Conservation (phyloP, 768 basidiomycete genomes). For the Asterophora parasitica region DNA sequence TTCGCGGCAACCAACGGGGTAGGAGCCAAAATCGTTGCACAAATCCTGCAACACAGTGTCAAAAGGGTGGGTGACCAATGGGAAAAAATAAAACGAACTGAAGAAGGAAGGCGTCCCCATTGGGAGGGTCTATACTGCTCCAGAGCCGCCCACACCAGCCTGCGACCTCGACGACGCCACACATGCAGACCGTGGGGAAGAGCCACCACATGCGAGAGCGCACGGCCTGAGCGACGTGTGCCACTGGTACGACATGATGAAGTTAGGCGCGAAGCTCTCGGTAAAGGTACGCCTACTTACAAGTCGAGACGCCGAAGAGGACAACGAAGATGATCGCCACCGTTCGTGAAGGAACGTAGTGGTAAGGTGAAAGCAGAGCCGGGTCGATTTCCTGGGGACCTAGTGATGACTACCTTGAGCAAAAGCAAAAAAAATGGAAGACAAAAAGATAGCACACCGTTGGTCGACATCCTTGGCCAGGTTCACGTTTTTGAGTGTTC, state of each 20-base stretch:
- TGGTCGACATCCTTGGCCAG: too few species aligned
- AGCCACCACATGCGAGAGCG: slow-evolving; percentile 47
- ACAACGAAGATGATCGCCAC: slow-evolving; percentile 28
- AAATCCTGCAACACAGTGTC: slow-evolving; percentile 25
- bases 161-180: slow-evolving; percentile 45
- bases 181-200: slow-evolving; percentile 39
- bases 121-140: slow-evolving; percentile 28
- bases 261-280: too few species aligned
- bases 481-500: too few species aligned
- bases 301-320: slow-evolving; percentile 31
- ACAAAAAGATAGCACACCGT: too few species aligned
- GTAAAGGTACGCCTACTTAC: slow-evolving; percentile 14
- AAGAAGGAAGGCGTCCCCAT: too few species aligned
- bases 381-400: too few species aligned
- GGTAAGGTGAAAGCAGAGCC: too few species aligned
- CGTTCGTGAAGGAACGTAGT: too few species aligned
- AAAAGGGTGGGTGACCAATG: too few species aligned
- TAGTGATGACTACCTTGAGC: too few species aligned
- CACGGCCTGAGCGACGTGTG: slow-evolving; percentile 39
- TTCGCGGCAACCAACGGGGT: slow-evolving; percentile 53
- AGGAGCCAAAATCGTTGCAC: slow-evolving; percentile 44
- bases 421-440: too few species aligned
- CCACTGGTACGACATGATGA: slow-evolving; percentile 23
- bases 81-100: too few species aligned
- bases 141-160: slow-evolving; percentile 55